Evolutionary conservation across 2,329 filamentous ascomycete species (phyloP), one percentile per base, ranked within the genome.

Genomic region (Tothia fuscella): DNA sequence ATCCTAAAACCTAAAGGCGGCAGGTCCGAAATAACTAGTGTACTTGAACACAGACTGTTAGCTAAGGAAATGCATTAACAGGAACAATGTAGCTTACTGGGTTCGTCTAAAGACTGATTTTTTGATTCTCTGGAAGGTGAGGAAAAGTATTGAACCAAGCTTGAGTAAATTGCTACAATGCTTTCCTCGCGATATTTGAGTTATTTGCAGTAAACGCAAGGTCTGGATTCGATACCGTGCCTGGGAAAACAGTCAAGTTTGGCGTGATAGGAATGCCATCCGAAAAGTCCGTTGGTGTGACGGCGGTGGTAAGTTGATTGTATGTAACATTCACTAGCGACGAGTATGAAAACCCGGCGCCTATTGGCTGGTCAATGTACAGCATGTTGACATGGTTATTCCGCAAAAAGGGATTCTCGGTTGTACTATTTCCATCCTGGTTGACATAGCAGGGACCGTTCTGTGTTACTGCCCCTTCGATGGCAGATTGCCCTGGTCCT

Each of bases 361-460:
- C 66, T 5, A 61, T 64, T 0, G 70, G 77, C 56, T 79, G 72
- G 48, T 80, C 74, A 43, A 80, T 65, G 56, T 74, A 80, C 31
- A 42, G 29, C 39, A 25, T 61, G 43, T 67, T 67, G 33, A 60
- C 59, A 42, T 77, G 64, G 43, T 73, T 72, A 47, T 79, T 80
- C 72, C 75, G 80, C 0, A 71, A 72, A 62, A 68, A 76, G 3
- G 72, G 66, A 50, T 78, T 80, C 5, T 64, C 42, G 13, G 54
- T 52, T 0, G 62, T 66, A 0, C 58, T 59, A 46, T 72, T 74
- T 0, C 67, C 70, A 47, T 76, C 71, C 3, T 56, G 47, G 33
- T 70, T 67, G 22, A 78, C 62, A 9, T 50, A 56, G 50, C 76
- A 80, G 2, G 75, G 74, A 1, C 68, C 68, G 45, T 70, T 69